Evolutionary conservation across 441 rosid species (phyloP).

Genomic region (Viola pubescens): DNA sequence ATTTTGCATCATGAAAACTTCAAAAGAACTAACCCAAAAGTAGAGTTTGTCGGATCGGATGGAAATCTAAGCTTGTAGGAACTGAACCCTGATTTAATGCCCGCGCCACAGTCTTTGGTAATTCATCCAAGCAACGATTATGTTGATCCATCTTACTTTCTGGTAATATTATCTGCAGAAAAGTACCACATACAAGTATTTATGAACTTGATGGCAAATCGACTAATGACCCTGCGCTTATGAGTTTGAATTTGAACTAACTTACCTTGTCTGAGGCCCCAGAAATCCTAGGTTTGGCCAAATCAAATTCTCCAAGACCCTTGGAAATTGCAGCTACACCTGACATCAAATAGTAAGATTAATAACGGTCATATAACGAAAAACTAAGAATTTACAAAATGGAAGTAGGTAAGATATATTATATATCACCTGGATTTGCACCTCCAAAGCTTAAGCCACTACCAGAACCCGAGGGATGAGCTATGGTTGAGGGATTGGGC

Average conservation of each 20-base stretch:
- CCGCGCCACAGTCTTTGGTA: constrained; percentile 39
- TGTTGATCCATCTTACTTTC: constrained; percentile 27
- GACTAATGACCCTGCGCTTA: neutral
- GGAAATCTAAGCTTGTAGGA: constrained; percentile 81
- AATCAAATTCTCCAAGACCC: constrained; percentile 28
- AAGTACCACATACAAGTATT: constrained; percentile 8
- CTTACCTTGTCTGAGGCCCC: constrained; percentile 33
- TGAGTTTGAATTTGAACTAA: constrained; percentile 3
- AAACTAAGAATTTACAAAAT: neutral
- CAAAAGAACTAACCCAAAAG: constrained; percentile 50
- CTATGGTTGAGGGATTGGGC: constrained; percentile 30
- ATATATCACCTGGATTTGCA: constrained; percentile 27
- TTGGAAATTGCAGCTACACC: constrained; percentile 27
- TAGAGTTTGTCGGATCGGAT: constrained; percentile 58
- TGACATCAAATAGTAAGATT: constrained; percentile 1
- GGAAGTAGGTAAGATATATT: neutral
- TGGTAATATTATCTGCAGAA: constrained; percentile 25
- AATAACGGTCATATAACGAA: neutral
- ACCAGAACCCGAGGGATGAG: constrained; percentile 32
- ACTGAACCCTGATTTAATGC: constrained; percentile 52
- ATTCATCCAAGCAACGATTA: constrained; percentile 23
- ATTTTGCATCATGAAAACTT: constrained; percentile 7
- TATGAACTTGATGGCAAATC: neutral
- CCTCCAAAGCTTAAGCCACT: constrained; percentile 28
- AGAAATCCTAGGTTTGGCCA: constrained; percentile 25